A percentile compares a stretch with the other conserved stretches of the same genome.
These are phyloP conservation scores for Xylariaceae sp. DNA, from an alignment of 2,329 filamentous ascomycete genomes.

Conservation along the genomic window DNA sequence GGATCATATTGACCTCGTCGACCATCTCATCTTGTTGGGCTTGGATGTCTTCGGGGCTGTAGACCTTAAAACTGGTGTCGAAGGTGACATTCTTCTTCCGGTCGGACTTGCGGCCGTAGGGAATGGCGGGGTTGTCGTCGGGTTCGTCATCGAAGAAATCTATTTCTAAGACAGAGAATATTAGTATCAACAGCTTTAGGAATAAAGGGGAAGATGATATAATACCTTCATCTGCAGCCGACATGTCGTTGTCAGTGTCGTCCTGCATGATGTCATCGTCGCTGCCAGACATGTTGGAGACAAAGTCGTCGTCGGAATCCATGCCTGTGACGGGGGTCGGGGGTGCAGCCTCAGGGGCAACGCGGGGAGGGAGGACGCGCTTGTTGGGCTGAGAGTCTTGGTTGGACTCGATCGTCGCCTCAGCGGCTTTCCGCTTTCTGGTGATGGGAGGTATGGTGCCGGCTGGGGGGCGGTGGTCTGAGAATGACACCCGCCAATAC, in stretches of 20 bases:
- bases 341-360: slow-evolving; percentile 40
- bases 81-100: slow-evolving; percentile 72
- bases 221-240: slow-evolving; percentile 49
- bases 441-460: slow-evolving; percentile 57
- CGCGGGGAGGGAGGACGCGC: slow-evolving; percentile 50
- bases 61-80: slow-evolving; percentile 80
- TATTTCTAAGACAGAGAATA: slow-evolving; percentile 43
- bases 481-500: slow-evolving; percentile 22
- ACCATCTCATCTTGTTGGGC: slow-evolving; percentile 81
- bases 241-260: slow-evolving; percentile 69
- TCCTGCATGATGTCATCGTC: slow-evolving; percentile 71
- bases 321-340: slow-evolving; percentile 64
- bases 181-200: neutral
- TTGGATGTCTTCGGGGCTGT: slow-evolving; percentile 76
- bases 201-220: neutral
- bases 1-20: slow-evolving; percentile 83
- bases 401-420: slow-evolving; percentile 53
- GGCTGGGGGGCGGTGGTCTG: slow-evolving; percentile 18
- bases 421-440: slow-evolving; percentile 62
- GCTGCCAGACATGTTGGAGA: slow-evolving; percentile 80
- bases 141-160: slow-evolving; percentile 56
- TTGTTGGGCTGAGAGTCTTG: slow-evolving; percentile 45
- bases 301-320: slow-evolving; percentile 95
- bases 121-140: slow-evolving; percentile 52
- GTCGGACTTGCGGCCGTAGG: slow-evolving; percentile 55